Evolutionary conservation across 768 basidiomycete species (phyloP).

Genomic region (Epithele typhae): DNA sequence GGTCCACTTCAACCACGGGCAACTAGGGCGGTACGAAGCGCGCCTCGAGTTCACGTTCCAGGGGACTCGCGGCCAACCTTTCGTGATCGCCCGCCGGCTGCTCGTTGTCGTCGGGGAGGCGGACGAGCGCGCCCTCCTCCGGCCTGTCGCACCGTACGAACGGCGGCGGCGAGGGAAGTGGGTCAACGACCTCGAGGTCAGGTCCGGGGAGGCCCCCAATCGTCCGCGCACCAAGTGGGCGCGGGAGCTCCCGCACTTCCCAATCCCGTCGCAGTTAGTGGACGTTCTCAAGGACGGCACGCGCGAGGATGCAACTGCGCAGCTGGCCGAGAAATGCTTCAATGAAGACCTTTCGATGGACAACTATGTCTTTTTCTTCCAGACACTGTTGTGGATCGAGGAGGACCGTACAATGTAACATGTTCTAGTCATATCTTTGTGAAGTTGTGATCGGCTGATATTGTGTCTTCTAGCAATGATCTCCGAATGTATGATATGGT

Average conservation of each 20-base stretch:
- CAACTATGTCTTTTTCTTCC: slow-evolving; percentile 30
- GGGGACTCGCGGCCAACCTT: slow-evolving; percentile 37
- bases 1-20: slow-evolving; percentile 29
- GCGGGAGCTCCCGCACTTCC: slow-evolving; percentile 2
- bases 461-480: slow-evolving; percentile 22
- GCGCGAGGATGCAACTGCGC: slow-evolving; percentile 24
- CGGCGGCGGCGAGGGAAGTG: slow-evolving; percentile 30
- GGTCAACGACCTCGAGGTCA: slow-evolving; percentile 11
- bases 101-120: slow-evolving; percentile 42
- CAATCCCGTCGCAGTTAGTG: not conserved
- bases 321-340: slow-evolving; percentile 19
- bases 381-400: slow-evolving; percentile 52
- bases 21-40: slow-evolving; percentile 45
- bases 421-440: too few species aligned
- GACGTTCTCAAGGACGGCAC: slow-evolving; percentile 22
- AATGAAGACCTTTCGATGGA: not conserved
- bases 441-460: too few species aligned
- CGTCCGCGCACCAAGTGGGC: slow-evolving; percentile 1
- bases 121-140: slow-evolving; percentile 41
- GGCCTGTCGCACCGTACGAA: slow-evolving; percentile 43
- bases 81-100: slow-evolving; percentile 45
- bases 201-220: slow-evolving; percentile 14
- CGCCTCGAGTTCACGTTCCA: slow-evolving; percentile 50
- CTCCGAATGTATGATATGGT: slow-evolving; percentile 33
- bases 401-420: slow-evolving; percentile 31